A percentile compares a stretch with the other conserved stretches of the same genome.
Conservation (phyloP, 2,329 filamentous ascomycete genomes). For the Hortaea werneckii region DNA sequence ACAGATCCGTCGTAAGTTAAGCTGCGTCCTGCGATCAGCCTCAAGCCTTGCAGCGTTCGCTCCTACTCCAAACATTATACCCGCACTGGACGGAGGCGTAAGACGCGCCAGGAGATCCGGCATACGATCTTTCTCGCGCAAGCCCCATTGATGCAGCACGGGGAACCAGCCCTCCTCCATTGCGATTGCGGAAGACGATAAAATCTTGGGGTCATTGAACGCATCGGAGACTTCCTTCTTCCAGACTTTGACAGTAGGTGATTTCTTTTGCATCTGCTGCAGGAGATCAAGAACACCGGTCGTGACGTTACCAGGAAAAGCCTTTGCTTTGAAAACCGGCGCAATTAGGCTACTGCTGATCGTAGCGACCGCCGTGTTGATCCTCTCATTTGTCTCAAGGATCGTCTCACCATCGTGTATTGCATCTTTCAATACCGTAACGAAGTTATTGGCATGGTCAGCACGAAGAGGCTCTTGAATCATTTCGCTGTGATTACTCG, state of each 20-base stretch:
- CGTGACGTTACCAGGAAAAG: slow-evolving; percentile 77
- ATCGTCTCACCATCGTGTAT: slow-evolving; percentile 74
- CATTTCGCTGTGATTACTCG: no score
- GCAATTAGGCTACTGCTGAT: slow-evolving; percentile 78
- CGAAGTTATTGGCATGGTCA: slow-evolving; percentile 49
- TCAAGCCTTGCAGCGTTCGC: slow-evolving; percentile 89
- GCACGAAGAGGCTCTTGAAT: background rate
- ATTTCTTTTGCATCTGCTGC: slow-evolving; percentile 64
- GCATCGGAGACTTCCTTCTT: slow-evolving; percentile 86
- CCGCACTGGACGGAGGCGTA: slow-evolving; percentile 77
- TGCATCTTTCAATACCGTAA: slow-evolving; percentile 67
- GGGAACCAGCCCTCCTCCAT: slow-evolving; percentile 70
- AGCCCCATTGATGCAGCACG: slow-evolving; percentile 71
- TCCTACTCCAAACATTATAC: slow-evolving; percentile 97
- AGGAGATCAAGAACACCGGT: slow-evolving; percentile 61
- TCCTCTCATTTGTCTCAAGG: slow-evolving; percentile 74
- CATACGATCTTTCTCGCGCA: slow-evolving; percentile 81
- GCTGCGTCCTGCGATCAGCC: slow-evolving; percentile 83
- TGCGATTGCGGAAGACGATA: slow-evolving; percentile 56
- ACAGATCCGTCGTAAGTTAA: slow-evolving; percentile 75
- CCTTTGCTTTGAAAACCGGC: slow-evolving; percentile 71
- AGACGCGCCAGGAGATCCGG: slow-evolving; percentile 70
- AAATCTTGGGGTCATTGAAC: slow-evolving; percentile 83
- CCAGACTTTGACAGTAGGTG: slow-evolving; percentile 78
- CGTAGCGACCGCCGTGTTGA: slow-evolving; percentile 63